phyloP scores from a whole-genome alignment of 192 early-diverging fungal species.

The Coemansia sp. region DNA sequence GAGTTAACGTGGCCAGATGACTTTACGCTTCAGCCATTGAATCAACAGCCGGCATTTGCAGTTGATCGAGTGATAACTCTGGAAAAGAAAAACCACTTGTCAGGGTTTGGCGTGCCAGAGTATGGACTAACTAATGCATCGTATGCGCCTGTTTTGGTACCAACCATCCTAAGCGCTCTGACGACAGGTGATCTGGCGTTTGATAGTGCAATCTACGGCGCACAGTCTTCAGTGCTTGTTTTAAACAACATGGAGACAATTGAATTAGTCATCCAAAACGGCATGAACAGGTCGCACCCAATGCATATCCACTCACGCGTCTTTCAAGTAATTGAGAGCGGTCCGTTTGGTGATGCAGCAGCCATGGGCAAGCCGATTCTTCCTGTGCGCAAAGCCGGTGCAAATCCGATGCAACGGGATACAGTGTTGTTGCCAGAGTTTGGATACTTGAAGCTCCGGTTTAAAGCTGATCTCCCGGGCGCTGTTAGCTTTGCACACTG shows the following conservation, averaged over 20 bases:
- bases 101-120: neutral
- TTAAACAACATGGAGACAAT: constrained; percentile 57
- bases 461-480: constrained; percentile 77
- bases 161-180: constrained; percentile 14
- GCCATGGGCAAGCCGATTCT: neutral
- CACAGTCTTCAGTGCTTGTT: constrained; percentile 58
- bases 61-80: constrained; percentile 21
- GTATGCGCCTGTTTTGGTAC: constrained; percentile 23
- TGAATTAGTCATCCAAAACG: constrained; percentile 69
- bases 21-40: constrained; percentile 10
- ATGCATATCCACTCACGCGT: constrained; percentile 81
- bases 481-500: constrained; percentile 84
- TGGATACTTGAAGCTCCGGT: constrained; percentile 63
- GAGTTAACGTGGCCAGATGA: constrained; percentile 8
- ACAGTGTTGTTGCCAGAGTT: constrained; percentile 59
- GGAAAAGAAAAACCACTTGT: neutral
- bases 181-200: constrained; percentile 28
- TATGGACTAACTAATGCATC: neutral
- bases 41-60: too few species aligned
- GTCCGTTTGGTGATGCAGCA: constrained; percentile 7
- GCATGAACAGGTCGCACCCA: constrained; percentile 62
- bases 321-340: constrained; percentile 71
- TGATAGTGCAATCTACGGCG: constrained; percentile 58
- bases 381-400: neutral
- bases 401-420: constrained; percentile 58